A percentile compares a stretch with the other conserved stretches of the same genome.
phyloP scores from a whole-genome alignment of 139 green algal genomes.

The Chlorella sp. region DNA sequence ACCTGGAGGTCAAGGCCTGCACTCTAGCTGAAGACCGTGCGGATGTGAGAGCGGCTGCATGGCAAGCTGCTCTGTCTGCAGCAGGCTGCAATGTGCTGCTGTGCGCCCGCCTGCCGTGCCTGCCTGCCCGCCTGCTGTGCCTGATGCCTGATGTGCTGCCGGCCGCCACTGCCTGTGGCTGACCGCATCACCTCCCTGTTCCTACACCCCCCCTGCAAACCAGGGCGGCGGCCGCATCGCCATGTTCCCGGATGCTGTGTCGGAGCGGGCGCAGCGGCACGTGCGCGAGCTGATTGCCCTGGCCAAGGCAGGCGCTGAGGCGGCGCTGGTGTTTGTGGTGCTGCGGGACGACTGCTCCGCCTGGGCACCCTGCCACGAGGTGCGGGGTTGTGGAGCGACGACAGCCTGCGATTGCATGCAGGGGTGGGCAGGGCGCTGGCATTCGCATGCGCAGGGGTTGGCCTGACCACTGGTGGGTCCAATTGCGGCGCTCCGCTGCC shows the following conservation, averaged over 20 bases:
- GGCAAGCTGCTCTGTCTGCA: not conserved
- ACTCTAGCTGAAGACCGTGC: slow-evolving; percentile 55
- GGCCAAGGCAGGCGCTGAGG: slow-evolving; percentile 8
- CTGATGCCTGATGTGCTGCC: no score
- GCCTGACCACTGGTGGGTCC: no score
- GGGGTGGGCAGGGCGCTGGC: not conserved
- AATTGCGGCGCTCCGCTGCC: no score
- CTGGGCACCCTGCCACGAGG: slow-evolving; percentile 61
- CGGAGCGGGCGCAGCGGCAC: slow-evolving; percentile 64
- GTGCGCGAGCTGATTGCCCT: slow-evolving; percentile 54
- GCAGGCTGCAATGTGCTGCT: no score
- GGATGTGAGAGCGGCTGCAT: no score
- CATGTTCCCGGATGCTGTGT: slow-evolving; percentile 75
- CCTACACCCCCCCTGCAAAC: no score
- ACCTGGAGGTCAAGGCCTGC: slow-evolving; percentile 75
- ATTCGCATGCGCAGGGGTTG: no score
- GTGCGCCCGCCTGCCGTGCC: no score
- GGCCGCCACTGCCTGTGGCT: no score
- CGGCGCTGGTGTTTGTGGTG: slow-evolving; percentile 65
- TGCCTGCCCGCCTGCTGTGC: no score
- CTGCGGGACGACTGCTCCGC: slow-evolving; percentile 64
- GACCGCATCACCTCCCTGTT: no score
- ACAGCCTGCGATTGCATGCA: no score
- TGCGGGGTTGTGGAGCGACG: not conserved
- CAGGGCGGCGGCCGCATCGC: slow-evolving; percentile 46